Conservation (phyloP, 1,284 basidiomycete genomes). For the Leccinum cinnamomeum region DNA sequence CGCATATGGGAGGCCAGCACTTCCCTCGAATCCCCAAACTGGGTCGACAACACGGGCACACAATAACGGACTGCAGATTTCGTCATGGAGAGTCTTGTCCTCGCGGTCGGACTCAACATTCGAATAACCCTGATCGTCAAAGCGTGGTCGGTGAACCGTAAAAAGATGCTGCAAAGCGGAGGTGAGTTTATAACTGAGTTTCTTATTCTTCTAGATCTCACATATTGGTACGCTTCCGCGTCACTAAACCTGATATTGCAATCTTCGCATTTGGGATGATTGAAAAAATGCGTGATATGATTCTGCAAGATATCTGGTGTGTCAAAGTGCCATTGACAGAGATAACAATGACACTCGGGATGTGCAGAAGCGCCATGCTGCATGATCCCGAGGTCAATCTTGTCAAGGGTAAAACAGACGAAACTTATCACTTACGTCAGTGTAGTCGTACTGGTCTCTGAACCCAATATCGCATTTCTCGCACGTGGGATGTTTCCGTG, state of each 20-base stretch:
- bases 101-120: conserved; percentile 3
- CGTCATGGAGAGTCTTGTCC: conserved; percentile 2
- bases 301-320: conserved; percentile 28
- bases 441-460: conserved; percentile 31
- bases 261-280: conserved; percentile 31
- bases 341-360: conserved; percentile 33
- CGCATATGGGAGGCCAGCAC: conserved; percentile 24
- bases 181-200: conserved; percentile 5
- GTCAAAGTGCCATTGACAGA: conserved; percentile 39
- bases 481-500: conserved; percentile 31
- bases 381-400: conserved; percentile 9
- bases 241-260: conserved; percentile 33
- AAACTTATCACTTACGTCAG: conserved; percentile 26
- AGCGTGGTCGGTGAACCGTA: conserved; percentile 25
- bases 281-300: conserved; percentile 36
- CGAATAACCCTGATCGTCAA: conserved; percentile 11
- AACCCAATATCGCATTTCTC: conserved; percentile 31
- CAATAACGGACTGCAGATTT: conserved; percentile 9
- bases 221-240: conserved; percentile 33
- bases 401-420: neutral
- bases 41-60: conserved; percentile 22
- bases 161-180: conserved; percentile 29
- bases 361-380: conserved; percentile 34
- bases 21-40: conserved; percentile 32
- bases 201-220: conserved; percentile 14